Percentiles rank a stretch among this genome's conserved stretches.
Evolutionary conservation across 2,329 filamentous ascomycete genomes (phyloP).

Genomic region (Sphaceloma murrayae): DNA sequence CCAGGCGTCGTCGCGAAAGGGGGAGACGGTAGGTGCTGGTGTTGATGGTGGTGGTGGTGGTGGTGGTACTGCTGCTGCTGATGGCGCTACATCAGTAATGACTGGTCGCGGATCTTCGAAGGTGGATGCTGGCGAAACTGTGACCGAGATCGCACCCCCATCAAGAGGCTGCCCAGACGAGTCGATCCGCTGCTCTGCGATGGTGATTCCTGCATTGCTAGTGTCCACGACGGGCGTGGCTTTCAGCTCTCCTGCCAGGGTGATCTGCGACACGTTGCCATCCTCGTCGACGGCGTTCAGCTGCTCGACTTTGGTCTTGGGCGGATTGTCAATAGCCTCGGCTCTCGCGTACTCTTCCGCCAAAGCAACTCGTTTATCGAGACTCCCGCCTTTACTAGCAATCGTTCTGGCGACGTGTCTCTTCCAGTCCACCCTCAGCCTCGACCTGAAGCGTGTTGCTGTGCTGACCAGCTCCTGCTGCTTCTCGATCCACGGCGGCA

Average conservation of each 20-base stretch:
- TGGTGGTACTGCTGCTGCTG: conserved; percentile 16
- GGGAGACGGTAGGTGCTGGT: conserved; percentile 23
- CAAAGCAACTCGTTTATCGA: conserved; percentile 61
- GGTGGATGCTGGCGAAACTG: conserved; percentile 13
- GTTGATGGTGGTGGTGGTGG: conserved; percentile 11
- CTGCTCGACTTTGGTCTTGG: conserved; percentile 34
- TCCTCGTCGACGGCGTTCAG: conserved; percentile 35
- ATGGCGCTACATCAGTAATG: no score
- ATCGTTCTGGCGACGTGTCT: conserved; percentile 73
- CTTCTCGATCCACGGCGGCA: conserved; percentile 97
- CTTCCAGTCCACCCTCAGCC: conserved; percentile 75
- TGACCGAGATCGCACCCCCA: not conserved
- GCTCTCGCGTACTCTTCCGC: conserved; percentile 68
- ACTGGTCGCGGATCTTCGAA: no score
- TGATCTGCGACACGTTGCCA: conserved; percentile 41
- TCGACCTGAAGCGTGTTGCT: conserved; percentile 57
- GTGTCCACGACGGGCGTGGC: conserved; percentile 18
- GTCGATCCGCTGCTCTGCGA: conserved; percentile 30
- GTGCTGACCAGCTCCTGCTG: conserved; percentile 77
- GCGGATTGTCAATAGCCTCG: conserved; percentile 57
- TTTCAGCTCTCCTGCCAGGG: conserved; percentile 37
- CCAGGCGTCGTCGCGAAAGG: conserved; percentile 74
- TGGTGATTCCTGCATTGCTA: conserved; percentile 26
- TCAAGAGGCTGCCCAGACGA: conserved; percentile 22
- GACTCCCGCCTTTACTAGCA: conserved; percentile 61